Conservation (phyloP, 116 monocot species). For the Cymodocea nodosa region DNA sequence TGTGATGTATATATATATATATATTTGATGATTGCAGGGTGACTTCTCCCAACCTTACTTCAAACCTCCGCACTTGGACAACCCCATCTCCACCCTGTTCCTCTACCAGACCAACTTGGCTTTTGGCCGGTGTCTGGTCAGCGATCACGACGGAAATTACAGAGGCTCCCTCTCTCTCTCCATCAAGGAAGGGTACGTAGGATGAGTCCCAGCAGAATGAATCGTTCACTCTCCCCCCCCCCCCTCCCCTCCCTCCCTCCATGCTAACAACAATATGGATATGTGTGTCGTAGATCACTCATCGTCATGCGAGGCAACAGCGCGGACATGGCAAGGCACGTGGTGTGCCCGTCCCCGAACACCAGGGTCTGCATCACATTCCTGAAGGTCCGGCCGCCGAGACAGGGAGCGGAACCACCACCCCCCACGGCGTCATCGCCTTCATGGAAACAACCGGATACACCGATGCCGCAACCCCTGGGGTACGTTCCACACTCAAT, state of each 20-base stretch:
- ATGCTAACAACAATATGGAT: too few species aligned
- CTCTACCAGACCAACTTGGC: constrained; percentile 71
- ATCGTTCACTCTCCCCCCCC: neutral
- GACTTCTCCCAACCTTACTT: constrained; percentile 90
- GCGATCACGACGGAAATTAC: constrained; percentile 65
- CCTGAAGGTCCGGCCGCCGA: constrained; percentile 38
- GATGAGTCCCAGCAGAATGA: neutral
- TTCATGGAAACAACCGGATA: constrained; percentile 43
- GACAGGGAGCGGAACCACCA: neutral
- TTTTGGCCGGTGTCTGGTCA: constrained; percentile 56
- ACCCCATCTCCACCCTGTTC: constrained; percentile 75
- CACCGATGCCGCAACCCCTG: neutral
- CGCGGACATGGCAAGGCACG: constrained; percentile 92
- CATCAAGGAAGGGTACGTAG: constrained; percentile 81
- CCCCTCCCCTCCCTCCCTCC: too few species aligned
- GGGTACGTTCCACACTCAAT: neutral
- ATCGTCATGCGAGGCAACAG: constrained; percentile 98
- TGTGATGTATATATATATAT: neutral
- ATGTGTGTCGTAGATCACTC: constrained; percentile 79
- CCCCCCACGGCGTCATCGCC: constrained; percentile 3
- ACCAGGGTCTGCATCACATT: constrained; percentile 73
- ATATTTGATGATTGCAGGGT: constrained; percentile 27
- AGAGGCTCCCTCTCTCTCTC: constrained; percentile 73
- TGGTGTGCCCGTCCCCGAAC: constrained; percentile 71
- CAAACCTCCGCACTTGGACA: constrained; percentile 92